Conservation (phyloP, 2,329 filamentous ascomycete genomes). For the Westerdykella sp. region DNA sequence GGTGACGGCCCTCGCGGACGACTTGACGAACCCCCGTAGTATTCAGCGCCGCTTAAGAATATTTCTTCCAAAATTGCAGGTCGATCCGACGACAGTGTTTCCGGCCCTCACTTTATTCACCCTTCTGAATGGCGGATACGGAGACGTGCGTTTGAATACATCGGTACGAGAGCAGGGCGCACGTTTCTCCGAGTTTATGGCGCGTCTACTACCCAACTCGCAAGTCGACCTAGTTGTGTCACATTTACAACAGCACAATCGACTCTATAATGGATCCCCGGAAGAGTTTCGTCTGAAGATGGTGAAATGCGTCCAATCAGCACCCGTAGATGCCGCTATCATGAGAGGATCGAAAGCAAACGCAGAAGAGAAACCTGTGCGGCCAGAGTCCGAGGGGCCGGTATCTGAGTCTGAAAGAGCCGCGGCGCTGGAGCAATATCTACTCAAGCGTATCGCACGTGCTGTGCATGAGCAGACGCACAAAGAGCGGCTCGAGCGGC, state of each 20-base stretch:
- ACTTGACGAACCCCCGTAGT: neutral
- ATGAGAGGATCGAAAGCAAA: conserved; percentile 5
- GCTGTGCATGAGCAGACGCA: conserved; percentile 16
- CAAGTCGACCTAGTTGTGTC: conserved; percentile 10
- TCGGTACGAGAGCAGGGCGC: conserved; percentile 14
- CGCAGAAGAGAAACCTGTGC: neutral
- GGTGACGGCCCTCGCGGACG: neutral
- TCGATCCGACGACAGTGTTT: conserved; percentile 16
- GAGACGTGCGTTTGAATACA: neutral
- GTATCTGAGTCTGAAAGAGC: conserved; percentile 3
- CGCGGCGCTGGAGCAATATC: conserved; percentile 16
- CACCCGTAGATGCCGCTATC: conserved; percentile 18
- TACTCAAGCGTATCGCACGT: conserved; percentile 22
- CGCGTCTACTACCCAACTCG: conserved; percentile 18
- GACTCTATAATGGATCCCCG: conserved; percentile 10
- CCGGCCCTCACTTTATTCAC: conserved; percentile 29
- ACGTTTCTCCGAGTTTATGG: conserved; percentile 25
- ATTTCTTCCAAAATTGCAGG: neutral
- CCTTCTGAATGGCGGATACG: neutral
- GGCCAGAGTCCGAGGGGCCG: neutral
- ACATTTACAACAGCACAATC: conserved; percentile 4
- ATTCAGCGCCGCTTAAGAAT: neutral
- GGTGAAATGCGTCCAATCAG: conserved; percentile 13
- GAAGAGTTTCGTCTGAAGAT: conserved; percentile 11
- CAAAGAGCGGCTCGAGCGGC: conserved; percentile 9